phyloP scores from a whole-genome alignment of 345 rosid genomes.

The Balakata baccata region DNA sequence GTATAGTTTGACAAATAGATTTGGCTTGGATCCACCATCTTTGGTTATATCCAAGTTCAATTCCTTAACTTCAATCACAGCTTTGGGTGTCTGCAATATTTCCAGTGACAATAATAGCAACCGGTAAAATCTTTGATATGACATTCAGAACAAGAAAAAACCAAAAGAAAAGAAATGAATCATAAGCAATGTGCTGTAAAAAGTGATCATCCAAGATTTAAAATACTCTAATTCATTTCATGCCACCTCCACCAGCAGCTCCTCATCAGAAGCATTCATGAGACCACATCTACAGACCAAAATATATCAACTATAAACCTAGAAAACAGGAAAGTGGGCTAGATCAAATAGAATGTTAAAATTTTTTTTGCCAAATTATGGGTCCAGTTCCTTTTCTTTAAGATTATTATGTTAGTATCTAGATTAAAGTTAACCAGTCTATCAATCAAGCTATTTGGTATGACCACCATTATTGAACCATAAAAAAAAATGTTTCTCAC shows the following conservation, averaged over 20 bases:
- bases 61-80: constrained; percentile 66
- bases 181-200: too few species aligned
- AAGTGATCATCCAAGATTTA: too few species aligned
- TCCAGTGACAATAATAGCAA: constrained; percentile 13
- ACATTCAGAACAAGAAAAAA: neutral
- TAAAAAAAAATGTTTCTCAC: neutral
- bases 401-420: neutral
- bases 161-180: too few species aligned
- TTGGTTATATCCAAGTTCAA: constrained; percentile 68
- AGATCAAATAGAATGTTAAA: neutral
- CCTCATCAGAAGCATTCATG: too few species aligned
- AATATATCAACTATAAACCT: neutral
- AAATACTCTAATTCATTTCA: too few species aligned
- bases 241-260: too few species aligned
- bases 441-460: neutral
- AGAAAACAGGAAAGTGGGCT: neutral
- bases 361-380: too few species aligned
- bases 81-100: constrained; percentile 66
- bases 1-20: constrained; percentile 61
- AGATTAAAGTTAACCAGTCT: neutral
- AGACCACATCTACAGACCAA: neutral
- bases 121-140: neutral
- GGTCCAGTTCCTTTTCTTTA: too few species aligned
- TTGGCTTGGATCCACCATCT: constrained; percentile 71
- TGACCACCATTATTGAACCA: neutral